Percentiles rank a stretch among this genome's conserved stretches.
Evolutionary conservation across 257 asterid species (phyloP).

Genomic region (Avicennia marina): DNA sequence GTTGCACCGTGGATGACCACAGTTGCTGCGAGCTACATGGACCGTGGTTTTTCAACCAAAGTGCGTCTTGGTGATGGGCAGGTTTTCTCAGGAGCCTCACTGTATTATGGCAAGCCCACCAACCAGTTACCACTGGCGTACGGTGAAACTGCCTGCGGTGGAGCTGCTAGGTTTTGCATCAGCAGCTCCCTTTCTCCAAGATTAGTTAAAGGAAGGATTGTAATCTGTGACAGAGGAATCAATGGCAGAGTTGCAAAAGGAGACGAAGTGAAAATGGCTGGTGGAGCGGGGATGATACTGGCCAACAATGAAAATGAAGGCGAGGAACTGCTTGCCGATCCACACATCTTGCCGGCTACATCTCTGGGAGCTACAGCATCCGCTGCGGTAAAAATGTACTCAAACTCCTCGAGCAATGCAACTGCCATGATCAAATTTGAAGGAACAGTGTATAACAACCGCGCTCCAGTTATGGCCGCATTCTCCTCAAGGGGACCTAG

Average conservation of each 20-base stretch:
- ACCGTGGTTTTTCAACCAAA: conserved; percentile 42
- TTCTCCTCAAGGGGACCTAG: conserved; percentile 86
- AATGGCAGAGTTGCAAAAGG: conserved; percentile 59
- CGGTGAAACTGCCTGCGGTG: conserved; percentile 33
- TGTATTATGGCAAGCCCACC: conserved; percentile 46
- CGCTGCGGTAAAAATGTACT: conserved; percentile 32
- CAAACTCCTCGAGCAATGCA: conserved; percentile 28
- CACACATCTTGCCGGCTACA: conserved; percentile 63
- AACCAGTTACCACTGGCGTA: conserved; percentile 33
- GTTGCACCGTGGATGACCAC: conserved; percentile 79
- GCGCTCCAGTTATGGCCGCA: conserved; percentile 67
- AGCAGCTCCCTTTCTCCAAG: conserved; percentile 36
- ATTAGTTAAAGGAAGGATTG: conserved; percentile 58
- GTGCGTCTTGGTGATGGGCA: conserved; percentile 44
- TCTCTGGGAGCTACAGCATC: conserved; percentile 46
- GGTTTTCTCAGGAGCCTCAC: conserved; percentile 48
- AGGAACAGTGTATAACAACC: conserved; percentile 43
- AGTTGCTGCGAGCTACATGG: conserved; percentile 69
- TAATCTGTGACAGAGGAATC: conserved; percentile 62
- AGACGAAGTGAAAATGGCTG: conserved; percentile 49
- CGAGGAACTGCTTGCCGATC: conserved; percentile 60
- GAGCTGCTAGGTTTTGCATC: conserved; percentile 41
- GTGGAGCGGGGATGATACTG: conserved; percentile 74
- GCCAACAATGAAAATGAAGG: conserved; percentile 42
- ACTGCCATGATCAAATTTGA: conserved; percentile 42